phyloP scores from a whole-genome alignment of 306 rosid genomes.

The Vigna nakashimae region DNA sequence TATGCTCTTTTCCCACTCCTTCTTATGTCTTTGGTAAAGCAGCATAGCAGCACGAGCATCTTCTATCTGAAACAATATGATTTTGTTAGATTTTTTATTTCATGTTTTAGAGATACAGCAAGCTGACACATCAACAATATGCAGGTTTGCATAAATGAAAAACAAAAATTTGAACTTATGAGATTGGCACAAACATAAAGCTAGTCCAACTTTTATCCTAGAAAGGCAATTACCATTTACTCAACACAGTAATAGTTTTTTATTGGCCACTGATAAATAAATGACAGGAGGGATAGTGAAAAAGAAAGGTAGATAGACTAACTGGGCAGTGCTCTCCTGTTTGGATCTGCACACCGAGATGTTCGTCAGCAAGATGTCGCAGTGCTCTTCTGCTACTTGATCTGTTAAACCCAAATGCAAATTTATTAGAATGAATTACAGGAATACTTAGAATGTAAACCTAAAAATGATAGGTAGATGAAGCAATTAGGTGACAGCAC shows the following conservation, averaged over 20 bases:
- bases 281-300: not conserved
- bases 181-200: not conserved
- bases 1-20: slow-evolving; percentile 75
- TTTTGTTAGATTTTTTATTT: slow-evolving; percentile 20
- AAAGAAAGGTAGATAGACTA: slow-evolving; percentile 51
- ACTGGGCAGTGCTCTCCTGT: slow-evolving; percentile 96
- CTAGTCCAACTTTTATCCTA: not conserved
- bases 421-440: slow-evolving; percentile 30
- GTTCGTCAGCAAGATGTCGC: slow-evolving; percentile 80
- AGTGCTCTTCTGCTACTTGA: slow-evolving; percentile 68
- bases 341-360: slow-evolving; percentile 83
- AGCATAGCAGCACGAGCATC: slow-evolving; percentile 96
- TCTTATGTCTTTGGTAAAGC: slow-evolving; percentile 81
- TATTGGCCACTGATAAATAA: not conserved
- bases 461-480: not conserved
- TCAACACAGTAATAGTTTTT: not conserved
- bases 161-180: not conserved
- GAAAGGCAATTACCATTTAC: not conserved
- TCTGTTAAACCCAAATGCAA: slow-evolving; percentile 56
- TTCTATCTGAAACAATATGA: slow-evolving; percentile 60
- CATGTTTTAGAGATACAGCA: not conserved
- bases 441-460: slow-evolving; percentile 16
- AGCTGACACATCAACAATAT: slow-evolving; percentile 8
- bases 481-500: slow-evolving; percentile 47
- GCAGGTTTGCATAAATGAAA: not conserved